Conservation (phyloP, 108 stramenopile genomes). For the Fragilariopsis cylindrus region DNA sequence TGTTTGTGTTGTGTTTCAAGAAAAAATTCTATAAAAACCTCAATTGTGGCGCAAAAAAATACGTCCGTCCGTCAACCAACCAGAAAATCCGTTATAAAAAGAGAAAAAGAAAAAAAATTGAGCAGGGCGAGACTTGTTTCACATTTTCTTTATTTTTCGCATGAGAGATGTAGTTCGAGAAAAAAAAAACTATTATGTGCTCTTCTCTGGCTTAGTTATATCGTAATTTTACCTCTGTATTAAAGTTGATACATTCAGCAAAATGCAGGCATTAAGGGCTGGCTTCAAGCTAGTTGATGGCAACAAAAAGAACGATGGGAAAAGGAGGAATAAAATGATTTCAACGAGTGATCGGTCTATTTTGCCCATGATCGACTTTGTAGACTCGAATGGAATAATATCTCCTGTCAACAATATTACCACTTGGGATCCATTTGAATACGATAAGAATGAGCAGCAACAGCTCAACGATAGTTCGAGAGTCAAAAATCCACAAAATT, state of each 20-base stretch:
- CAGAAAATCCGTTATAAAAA: too few species aligned
- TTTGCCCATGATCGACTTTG: constrained; percentile 4
- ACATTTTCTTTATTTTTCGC: too few species aligned
- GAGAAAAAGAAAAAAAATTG: too few species aligned
- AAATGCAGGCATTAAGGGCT: constrained; percentile 8
- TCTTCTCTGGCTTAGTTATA: too few species aligned
- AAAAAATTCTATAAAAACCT: too few species aligned
- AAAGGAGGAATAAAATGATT: background rate
- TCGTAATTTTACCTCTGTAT: too few species aligned
- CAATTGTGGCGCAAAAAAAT: too few species aligned
- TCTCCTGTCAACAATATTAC: background rate
- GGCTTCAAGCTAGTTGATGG: background rate
- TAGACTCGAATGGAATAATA: constrained; percentile 4
- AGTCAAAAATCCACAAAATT: background rate
- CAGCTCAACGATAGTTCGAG: background rate
- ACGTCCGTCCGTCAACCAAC: too few species aligned
- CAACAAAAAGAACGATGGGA: background rate
- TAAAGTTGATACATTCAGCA: background rate
- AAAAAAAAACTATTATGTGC: too few species aligned
- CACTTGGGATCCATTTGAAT: background rate
- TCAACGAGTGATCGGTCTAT: background rate
- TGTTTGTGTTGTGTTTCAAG: too few species aligned
- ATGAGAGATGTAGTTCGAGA: too few species aligned
- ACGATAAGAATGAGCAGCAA: background rate
- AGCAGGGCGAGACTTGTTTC: too few species aligned